These are phyloP conservation scores for Chaetomiaceae sp. DNA, from an alignment of 2,329 filamentous ascomycete genomes.

Conservation along the genomic window DNA sequence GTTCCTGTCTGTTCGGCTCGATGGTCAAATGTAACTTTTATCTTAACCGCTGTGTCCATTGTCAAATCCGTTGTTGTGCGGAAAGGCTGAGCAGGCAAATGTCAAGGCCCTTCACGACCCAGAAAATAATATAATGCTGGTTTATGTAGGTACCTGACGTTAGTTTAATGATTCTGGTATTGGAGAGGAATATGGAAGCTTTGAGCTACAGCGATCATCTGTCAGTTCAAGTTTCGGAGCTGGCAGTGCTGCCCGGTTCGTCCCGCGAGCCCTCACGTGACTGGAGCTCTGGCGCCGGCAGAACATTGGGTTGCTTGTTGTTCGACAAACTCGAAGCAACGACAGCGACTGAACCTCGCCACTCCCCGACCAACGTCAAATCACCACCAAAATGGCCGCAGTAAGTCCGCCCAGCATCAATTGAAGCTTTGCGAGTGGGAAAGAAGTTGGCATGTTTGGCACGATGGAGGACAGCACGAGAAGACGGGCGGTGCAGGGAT, in stretches of 20 bases:
- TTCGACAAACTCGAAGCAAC: constrained; percentile 35
- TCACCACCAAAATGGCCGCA: constrained; percentile 59
- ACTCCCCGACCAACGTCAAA: constrained; percentile 41
- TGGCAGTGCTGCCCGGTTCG: constrained; percentile 9
- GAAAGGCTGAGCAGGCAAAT: no score
- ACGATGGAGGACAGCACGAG: not conserved
- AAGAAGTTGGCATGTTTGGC: not conserved
- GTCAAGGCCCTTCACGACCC: no score
- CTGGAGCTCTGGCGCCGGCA: constrained; percentile 11
- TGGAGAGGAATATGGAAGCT: no score
- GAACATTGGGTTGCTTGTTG: constrained; percentile 20
- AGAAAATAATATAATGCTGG: no score
- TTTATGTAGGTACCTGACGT: no score
- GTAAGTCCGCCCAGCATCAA: constrained; percentile 46
- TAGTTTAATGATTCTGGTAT: no score
- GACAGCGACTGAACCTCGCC: constrained; percentile 44
- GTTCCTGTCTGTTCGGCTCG: not conserved
- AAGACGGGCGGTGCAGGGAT: not conserved
- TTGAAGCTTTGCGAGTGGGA: constrained; percentile 2
- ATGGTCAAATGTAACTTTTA: no score
- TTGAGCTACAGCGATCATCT: no score
- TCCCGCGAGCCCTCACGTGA: constrained; percentile 23
- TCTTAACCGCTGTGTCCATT: no score
- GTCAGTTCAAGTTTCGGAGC: not conserved
- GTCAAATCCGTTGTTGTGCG: no score